Base-by-base conservation (phyloP, 805 yeast species). In the Ogataea pilisensis region DNA sequence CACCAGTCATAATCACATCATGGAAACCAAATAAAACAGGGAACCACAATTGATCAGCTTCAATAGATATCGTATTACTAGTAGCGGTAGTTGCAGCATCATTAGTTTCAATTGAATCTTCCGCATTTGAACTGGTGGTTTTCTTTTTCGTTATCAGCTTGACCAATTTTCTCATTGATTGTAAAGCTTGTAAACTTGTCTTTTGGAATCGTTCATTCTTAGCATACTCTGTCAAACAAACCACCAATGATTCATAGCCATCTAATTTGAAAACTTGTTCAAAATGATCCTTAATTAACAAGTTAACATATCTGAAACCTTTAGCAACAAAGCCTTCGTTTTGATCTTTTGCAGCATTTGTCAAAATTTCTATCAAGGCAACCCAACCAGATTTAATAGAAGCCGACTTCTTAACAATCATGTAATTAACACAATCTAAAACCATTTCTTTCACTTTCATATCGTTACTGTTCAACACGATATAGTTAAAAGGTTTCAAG, bases 341-440 rank as follows among this genome's bases (percentile, higher is more conserved):
- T 22, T 66, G 64, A 17, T 76, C 80, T 35, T 66, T 68, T 3
- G 95, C 91, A 5, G 95, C 88, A 38, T 73, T 80, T 5, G 82
- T 76, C 48, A 91, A 75, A 2, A 87, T 84, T 20, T 80, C 84
- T 54, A 93, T 79, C 39, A 95, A 81, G 0, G 98, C 81, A 45
- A 77, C 78, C 99, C 99, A 93, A 34, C 99, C 99, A 16, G 97
- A 89, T 57, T 79, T 82, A 48, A 93, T 85, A 43, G 77, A 74
- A 13, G 65, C 68, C 4, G 90, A 78, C 54, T 88, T 85, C 20
- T 88, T 80, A 46, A 78, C 68, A 30, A 93, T 79, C 81, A 95
- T 82, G 56, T 88, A 91, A 49, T 81, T 78, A 51, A 91, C 75
- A 64, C 96, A 90, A 51, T 90, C 96, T 43, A 93, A 69, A 8